Evolutionary conservation across 2,329 filamentous ascomycete genomes (phyloP).

Genomic region (Cordyceps cicadae): DNA sequence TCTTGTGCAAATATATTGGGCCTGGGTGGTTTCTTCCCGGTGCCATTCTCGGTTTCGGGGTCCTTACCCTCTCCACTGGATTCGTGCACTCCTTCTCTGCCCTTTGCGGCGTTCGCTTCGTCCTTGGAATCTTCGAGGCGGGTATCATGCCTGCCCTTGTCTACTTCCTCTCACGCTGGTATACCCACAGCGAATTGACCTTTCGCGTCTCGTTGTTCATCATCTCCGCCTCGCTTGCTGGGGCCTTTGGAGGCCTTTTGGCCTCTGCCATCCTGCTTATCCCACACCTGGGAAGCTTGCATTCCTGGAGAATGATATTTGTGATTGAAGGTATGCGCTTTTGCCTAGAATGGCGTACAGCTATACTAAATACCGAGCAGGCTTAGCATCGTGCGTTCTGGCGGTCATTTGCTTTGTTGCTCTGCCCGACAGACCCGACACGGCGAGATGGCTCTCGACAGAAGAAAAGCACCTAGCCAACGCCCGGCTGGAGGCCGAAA

Average conservation of each 20-base stretch:
- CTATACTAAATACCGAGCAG: neutral
- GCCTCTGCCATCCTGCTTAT: slow-evolving; percentile 54
- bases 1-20: slow-evolving; percentile 55
- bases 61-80: slow-evolving; percentile 51
- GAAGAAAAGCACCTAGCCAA: slow-evolving; percentile 57
- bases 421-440: slow-evolving; percentile 57
- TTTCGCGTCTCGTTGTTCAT: slow-evolving; percentile 58
- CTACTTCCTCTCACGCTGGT: slow-evolving; percentile 59
- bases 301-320: slow-evolving; percentile 62
- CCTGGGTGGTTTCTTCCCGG: slow-evolving; percentile 57
- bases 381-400: slow-evolving; percentile 48
- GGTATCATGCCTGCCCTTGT: slow-evolving; percentile 59
- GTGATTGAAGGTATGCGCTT: slow-evolving; percentile 47
- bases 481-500: slow-evolving; percentile 50
- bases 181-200: slow-evolving; percentile 51
- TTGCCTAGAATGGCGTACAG: too few relatives aligned
- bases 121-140: slow-evolving; percentile 54
- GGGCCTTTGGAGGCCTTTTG: slow-evolving; percentile 59
- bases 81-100: slow-evolving; percentile 45
- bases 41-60: slow-evolving; percentile 49
- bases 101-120: slow-evolving; percentile 48
- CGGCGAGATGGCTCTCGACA: slow-evolving; percentile 54
- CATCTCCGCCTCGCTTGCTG: slow-evolving; percentile 56
- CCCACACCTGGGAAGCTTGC: slow-evolving; percentile 44
- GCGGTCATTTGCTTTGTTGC: slow-evolving; percentile 51